Evolutionary conservation across 108 stramenopile species (phyloP).

Genomic region (Schizochytrium sp.): DNA sequence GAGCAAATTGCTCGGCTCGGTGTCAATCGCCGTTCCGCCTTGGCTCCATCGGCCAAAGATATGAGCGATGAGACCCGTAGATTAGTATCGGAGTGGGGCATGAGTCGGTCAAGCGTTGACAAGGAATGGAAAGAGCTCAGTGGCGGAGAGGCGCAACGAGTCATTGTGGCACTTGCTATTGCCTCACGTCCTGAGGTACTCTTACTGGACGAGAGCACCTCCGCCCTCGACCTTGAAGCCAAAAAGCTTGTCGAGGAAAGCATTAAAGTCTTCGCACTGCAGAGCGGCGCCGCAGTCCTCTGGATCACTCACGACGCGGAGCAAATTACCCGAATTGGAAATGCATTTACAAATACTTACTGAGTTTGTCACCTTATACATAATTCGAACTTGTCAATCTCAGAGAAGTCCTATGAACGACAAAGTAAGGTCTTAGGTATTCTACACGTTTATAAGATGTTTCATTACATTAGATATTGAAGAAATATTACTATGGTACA

Average conservation of each 20-base stretch:
- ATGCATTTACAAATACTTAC: not conserved
- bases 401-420: too few relatives aligned
- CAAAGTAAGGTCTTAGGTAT: too few relatives aligned
- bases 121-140: constrained; percentile 74
- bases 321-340: not conserved
- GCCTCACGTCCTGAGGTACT: constrained; percentile 75
- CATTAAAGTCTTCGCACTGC: not conserved
- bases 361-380: too few relatives aligned
- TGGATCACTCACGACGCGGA: constrained; percentile 53
- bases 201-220: constrained; percentile 81
- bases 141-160: constrained; percentile 87
- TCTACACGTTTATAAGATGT: too few relatives aligned
- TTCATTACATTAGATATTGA: too few relatives aligned
- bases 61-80: constrained; percentile 14
- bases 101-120: constrained; percentile 77
- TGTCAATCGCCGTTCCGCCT: not conserved
- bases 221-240: constrained; percentile 76
- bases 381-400: too few relatives aligned
- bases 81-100: not conserved
- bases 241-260: constrained; percentile 72
- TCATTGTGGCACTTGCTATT: constrained; percentile 82
- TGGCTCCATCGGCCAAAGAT: constrained; percentile 70
- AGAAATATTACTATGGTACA: too few relatives aligned
- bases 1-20: constrained; percentile 64
- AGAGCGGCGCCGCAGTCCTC: not conserved